phyloP scores from a whole-genome alignment of 768 basidiomycete genomes.

The Hemileccinum impolitum region DNA sequence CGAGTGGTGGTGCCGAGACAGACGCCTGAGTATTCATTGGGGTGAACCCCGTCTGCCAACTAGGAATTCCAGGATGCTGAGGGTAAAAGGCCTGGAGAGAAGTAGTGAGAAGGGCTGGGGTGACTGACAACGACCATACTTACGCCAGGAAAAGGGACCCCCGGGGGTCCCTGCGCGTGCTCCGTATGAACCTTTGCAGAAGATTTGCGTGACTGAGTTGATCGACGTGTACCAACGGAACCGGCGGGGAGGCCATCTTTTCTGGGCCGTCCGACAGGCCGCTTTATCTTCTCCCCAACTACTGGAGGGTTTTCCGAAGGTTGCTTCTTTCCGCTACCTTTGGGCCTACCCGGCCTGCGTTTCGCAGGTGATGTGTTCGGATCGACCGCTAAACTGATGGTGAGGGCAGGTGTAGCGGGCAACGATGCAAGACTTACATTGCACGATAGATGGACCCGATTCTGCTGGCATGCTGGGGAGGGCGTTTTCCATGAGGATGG shows the following conservation, averaged over 20 bases:
- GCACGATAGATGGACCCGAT: constrained; percentile 26
- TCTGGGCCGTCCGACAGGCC: constrained; percentile 77
- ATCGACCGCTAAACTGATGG: constrained; percentile 20
- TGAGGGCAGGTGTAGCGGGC: constrained; percentile 5
- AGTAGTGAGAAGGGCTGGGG: neutral
- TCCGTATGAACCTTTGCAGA: constrained; percentile 27
- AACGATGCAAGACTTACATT: constrained; percentile 13
- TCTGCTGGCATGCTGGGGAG: constrained; percentile 27
- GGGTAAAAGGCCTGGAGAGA: constrained; percentile 29
- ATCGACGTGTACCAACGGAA: constrained; percentile 49
- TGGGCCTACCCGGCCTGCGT: constrained; percentile 72
- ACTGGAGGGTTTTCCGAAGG: constrained; percentile 36
- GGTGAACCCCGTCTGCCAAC: constrained; percentile 30
- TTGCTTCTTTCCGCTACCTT: constrained; percentile 75
- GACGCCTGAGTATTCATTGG: constrained; percentile 24
- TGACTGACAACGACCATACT: neutral
- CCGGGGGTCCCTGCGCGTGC: constrained; percentile 21
- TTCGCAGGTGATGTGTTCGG: constrained; percentile 42
- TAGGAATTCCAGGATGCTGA: constrained; percentile 31
- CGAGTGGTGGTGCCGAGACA: constrained; percentile 31
- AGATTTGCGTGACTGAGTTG: constrained; percentile 40
- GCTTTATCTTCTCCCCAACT: constrained; percentile 56
- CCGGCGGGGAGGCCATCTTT: constrained; percentile 83
- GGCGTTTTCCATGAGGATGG: constrained; percentile 22
- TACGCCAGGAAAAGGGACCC: constrained; percentile 32